Conservation (phyloP, 371 early-diverging fungal genomes). For the Apophysomyces sp. region DNA sequence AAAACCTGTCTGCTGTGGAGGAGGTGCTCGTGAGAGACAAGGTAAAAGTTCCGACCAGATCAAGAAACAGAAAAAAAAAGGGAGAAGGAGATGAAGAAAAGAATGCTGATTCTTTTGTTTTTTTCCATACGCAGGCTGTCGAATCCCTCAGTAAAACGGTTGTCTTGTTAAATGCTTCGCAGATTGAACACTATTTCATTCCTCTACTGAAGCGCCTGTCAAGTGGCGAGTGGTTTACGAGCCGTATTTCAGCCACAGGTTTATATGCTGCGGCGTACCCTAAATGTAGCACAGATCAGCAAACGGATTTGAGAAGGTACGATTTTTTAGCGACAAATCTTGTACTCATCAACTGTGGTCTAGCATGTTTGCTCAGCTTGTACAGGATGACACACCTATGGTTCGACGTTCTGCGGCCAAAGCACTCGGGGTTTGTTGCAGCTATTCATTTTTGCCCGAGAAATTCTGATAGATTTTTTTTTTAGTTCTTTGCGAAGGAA, state of each 20-base stretch:
- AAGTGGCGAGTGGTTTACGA: slow-evolving; percentile 97
- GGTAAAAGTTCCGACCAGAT: slow-evolving; percentile 45
- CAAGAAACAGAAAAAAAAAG: too few relatives aligned
- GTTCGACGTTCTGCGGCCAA: slow-evolving; percentile 94
- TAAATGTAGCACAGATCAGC: slow-evolving; percentile 65
- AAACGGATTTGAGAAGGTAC: slow-evolving; percentile 84
- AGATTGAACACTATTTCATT: slow-evolving; percentile 85
- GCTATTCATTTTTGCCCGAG: neutral
- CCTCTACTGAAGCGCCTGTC: slow-evolving; percentile 91
- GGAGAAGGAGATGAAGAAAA: too few relatives aligned
- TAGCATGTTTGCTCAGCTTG: slow-evolving; percentile 75
- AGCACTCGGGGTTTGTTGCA: slow-evolving; percentile 64
- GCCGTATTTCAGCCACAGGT: slow-evolving; percentile 91
- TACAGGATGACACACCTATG: slow-evolving; percentile 98
- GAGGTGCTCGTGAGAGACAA: slow-evolving; percentile 96
- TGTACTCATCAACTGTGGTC: neutral
- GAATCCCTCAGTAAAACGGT: slow-evolving; percentile 87
- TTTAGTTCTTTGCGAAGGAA: slow-evolving; percentile 63
- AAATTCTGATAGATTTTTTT: neutral
- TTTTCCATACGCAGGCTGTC: slow-evolving; percentile 71
- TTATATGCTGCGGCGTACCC: slow-evolving; percentile 85
- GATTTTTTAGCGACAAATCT: neutral
- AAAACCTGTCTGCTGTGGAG: slow-evolving; percentile 94
- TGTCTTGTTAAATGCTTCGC: slow-evolving; percentile 64
- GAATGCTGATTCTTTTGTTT: slow-evolving; percentile 1